phyloP scores from a whole-genome alignment of 805 yeast species.

The Yarrowia bubula region DNA sequence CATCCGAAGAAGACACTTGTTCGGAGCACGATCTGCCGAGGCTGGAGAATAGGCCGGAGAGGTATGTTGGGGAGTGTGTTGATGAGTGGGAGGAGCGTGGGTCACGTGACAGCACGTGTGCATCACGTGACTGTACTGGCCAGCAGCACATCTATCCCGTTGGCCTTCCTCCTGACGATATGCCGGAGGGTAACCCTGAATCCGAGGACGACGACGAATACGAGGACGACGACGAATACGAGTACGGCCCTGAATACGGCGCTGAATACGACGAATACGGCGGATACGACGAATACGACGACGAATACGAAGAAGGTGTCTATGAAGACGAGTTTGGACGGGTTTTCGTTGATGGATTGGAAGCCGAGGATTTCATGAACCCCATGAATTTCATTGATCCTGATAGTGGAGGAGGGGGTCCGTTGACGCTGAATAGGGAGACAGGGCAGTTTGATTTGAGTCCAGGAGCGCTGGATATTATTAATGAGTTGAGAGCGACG shows the following conservation, averaged over 20 bases:
- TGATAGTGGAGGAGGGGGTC: not conserved
- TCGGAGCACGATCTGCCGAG: not conserved
- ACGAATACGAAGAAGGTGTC: not conserved
- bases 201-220: not conserved
- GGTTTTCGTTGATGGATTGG: not conserved
- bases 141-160: not conserved
- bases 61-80: not conserved
- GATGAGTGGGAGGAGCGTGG: not conserved
- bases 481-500: not conserved
- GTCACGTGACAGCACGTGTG: not conserved
- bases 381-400: slow-evolving; percentile 2
- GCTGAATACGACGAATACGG: not conserved
- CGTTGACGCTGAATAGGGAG: not conserved
- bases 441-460: not conserved
- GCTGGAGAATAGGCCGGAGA: not conserved
- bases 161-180: not conserved
- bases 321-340: not conserved
- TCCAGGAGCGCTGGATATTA: not conserved
- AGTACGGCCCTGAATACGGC: not conserved
- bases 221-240: not conserved
- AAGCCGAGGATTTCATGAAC: not conserved
- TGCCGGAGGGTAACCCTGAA: not conserved
- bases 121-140: not conserved
- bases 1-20: not conserved
- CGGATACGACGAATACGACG: not conserved